Evolutionary conservation across 139 green algal species (phyloP), one percentile per base, ranked within the genome.

Genomic region (Chlamydomonas incerta): DNA sequence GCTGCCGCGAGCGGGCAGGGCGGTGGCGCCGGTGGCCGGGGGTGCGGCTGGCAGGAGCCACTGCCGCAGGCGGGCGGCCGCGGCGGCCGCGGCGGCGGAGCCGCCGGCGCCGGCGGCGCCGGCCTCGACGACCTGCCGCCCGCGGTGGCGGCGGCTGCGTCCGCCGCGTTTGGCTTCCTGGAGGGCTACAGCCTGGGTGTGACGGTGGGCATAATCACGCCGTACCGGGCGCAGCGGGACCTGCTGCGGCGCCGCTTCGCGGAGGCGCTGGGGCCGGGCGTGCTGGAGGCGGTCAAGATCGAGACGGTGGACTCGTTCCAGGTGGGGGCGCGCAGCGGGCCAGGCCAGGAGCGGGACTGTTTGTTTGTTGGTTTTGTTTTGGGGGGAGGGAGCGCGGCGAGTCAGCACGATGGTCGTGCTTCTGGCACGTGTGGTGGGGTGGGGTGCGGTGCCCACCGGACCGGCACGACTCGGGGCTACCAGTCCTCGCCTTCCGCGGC

Each of bases 221-320:
- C 95, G 10, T 99, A 99, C 90, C 82, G 91, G 29, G 84, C 93
- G 28, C 97, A 99, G 91, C 85, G 91, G 21, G 81, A 88, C 24
- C 87, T 94, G 24, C 71, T 99, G 26, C 84, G 88, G 3, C 65
- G 93, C 29, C 86, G 86, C 13, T 97, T 98, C 57, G 55, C 82
- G 24, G 57, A 86, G 52, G 74, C 93, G 50, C 87, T 93, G 35
- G 94, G 92, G 29, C 58, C 83, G 11, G 83, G 80, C 6, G 77
- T 87, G 3, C 72, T 88, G 5, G 74, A 81, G 20, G 83, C 94
- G 82, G 92, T 98, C 46, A 88, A 90, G 18, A 96, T 99, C 17
- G 93, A 97, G 81, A 99, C 96, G 26, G 95, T 99, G 73, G 97
- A 99, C 87, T 91, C 81, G 18, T 99, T 98, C 87, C 92, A 95